Conservation (phyloP, 805 yeast genomes). For the Starmera dryadoides region DNA sequence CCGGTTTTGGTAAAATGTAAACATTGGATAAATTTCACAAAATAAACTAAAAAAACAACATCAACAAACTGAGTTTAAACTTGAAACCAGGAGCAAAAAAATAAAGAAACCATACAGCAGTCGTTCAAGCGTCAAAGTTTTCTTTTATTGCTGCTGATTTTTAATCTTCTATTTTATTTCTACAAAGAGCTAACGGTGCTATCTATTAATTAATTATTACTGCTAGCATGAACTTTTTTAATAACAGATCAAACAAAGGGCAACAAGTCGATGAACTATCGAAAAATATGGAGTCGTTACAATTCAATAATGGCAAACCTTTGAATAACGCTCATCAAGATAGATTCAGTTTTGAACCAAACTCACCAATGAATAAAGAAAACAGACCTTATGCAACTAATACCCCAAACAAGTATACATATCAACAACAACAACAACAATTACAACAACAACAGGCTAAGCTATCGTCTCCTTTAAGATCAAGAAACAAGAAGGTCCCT, state of each 20-base stretch:
- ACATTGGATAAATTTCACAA: slow-evolving; percentile 4
- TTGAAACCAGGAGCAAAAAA: too few relatives aligned
- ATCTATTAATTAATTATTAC: too few relatives aligned
- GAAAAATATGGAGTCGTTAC: slow-evolving; percentile 20
- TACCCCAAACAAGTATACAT: not conserved
- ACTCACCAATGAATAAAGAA: slow-evolving; percentile 36
- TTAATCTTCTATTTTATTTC: not conserved
- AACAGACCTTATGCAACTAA: slow-evolving; percentile 23
- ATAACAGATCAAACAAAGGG: slow-evolving; percentile 10
- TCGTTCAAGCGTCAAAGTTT: too few relatives aligned
- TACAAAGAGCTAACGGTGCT: too few relatives aligned
- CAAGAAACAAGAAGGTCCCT: slow-evolving; percentile 1
- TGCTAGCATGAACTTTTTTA: slow-evolving; percentile 18
- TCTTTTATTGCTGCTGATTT: too few relatives aligned
- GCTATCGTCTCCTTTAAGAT: slow-evolving; percentile 5
- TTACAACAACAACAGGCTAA: not conserved
- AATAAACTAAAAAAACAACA: not conserved
- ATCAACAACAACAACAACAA: not conserved
- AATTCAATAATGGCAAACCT: slow-evolving; percentile 15
- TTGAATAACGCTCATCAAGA: slow-evolving; percentile 8
- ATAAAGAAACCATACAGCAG: too few relatives aligned
- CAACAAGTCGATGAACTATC: slow-evolving; percentile 18
- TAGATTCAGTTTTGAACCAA: slow-evolving; percentile 20
- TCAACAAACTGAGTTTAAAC: too few relatives aligned
- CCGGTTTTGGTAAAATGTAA: slow-evolving; percentile 18